Evolutionary conservation across 2,329 filamentous ascomycete genomes (phyloP), one percentile per base, ranked within the genome.

Genomic region (Malbranchea zuffiana): DNA sequence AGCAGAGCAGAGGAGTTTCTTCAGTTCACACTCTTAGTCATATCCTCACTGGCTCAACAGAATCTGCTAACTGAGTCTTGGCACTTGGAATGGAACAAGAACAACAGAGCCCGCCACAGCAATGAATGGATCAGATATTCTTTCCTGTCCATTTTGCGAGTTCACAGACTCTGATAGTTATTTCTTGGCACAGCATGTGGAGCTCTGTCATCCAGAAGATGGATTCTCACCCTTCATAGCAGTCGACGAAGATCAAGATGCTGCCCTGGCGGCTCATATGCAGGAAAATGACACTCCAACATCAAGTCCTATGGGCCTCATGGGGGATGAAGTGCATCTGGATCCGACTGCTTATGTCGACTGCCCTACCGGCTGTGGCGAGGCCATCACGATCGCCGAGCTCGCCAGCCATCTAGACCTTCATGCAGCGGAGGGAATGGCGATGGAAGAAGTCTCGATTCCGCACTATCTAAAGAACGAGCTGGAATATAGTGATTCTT

Each of bases 341-440:
- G 47, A 50, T 34, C 26, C 37, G 13, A 17, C 19, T 21, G 25
- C 19, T 21, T 75, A 74, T 48, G 59, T 66, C 15, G 61, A 68
- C 27, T 79, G 75, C 47, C 67, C 71, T 21, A 66, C 71, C 11
- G 69, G 66, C 15, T 82, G 78, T 50, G 71, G 71, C 20, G 76
- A 82, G 52, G 52, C 65, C n/a, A 53, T 79, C 13, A 55, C 63
- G 5, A 48, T 62, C 5, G 53, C 60, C 11, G 72, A 78, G 47
- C 58, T 80, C 23, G 65, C 72, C 11, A 67, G 62, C 29, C 77
- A 81, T 50, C 49, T 78, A 23, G 71, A 78, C 47, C 60, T 78
- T 39, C 76, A 80, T 50, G 51, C 60, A 31, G 65, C 66, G 12
- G 72, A 75, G 49, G 53, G 50, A 7, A 48, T 63, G 31, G 61